Percentiles rank a stretch among this genome's conserved stretches.
phyloP scores from a whole-genome alignment of 805 yeast genomes.

The Hanseniaspora taiwanica region DNA sequence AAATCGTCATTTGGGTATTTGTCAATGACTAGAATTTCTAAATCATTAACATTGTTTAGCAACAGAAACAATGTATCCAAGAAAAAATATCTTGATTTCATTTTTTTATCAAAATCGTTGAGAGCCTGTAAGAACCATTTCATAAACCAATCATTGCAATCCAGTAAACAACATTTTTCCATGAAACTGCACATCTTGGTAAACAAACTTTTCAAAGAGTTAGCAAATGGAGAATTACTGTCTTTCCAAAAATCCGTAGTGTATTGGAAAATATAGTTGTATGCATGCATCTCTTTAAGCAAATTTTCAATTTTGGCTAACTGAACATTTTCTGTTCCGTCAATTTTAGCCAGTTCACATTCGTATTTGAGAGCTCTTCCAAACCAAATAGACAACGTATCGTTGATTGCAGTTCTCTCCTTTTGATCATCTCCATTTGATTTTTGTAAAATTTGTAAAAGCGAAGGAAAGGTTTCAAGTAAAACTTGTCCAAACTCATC shows the following conservation, averaged over 20 bases:
- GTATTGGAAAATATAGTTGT: slow-evolving; percentile 32
- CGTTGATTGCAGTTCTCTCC: slow-evolving; percentile 32
- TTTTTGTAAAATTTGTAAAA: slow-evolving; percentile 2
- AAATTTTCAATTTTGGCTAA: slow-evolving; percentile 5
- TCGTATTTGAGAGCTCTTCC: slow-evolving; percentile 36
- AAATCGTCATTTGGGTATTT: slow-evolving; percentile 30
- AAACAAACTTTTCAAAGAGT: slow-evolving; percentile 52
- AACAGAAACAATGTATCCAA: slow-evolving; percentile 43
- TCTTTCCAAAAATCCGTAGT: slow-evolving; percentile 60
- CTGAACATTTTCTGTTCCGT: neutral
- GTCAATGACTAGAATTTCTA: slow-evolving; percentile 24
- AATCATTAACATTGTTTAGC: slow-evolving; percentile 20
- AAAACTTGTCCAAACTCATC: neutral
- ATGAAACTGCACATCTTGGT: slow-evolving; percentile 35
- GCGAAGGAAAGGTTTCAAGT: slow-evolving; percentile 1
- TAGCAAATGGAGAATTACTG: slow-evolving; percentile 56
- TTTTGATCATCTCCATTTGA: slow-evolving; percentile 5
- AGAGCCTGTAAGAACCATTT: slow-evolving; percentile 33
- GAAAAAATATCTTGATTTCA: slow-evolving; percentile 49
- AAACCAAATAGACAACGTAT: slow-evolving; percentile 53
- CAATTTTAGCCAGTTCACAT: slow-evolving; percentile 11
- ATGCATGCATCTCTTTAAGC: neutral
- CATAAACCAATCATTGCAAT: no score
- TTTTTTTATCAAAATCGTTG: slow-evolving; percentile 32
- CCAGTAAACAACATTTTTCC: no score